Evolutionary conservation across 768 basidiomycete genomes (phyloP).

Genomic region (Atractiella rhizophila): DNA sequence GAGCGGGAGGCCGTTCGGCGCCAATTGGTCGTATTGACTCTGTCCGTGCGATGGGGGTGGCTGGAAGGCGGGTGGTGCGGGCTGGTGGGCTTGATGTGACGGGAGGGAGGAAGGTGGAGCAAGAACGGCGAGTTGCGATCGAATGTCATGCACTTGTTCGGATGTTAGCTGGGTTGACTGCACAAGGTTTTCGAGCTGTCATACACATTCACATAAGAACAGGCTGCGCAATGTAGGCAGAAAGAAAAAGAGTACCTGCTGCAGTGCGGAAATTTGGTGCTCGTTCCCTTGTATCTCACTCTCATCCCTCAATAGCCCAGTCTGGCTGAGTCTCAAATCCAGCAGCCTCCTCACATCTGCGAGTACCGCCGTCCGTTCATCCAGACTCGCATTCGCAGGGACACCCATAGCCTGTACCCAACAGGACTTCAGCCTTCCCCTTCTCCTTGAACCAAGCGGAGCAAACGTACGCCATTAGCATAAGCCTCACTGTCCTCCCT

Average conservation of each 20-base stretch:
- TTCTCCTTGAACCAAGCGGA: too few species aligned
- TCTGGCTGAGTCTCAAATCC: constrained; percentile 3
- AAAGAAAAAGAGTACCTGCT: constrained; percentile 32
- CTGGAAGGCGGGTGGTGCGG: constrained; percentile 12
- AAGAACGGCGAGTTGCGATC: constrained; percentile 19
- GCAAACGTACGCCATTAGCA: constrained; percentile 11
- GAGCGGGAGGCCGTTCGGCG: too few species aligned
- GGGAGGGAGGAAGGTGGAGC: constrained; percentile 6
- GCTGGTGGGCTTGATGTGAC: not conserved
- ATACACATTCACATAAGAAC: not conserved
- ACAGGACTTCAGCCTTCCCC: too few species aligned
- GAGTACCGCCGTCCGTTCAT: constrained; percentile 13
- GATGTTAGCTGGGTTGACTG: constrained; percentile 34
- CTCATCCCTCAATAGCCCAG: constrained; percentile 41
- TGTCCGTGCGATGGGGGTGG: too few species aligned
- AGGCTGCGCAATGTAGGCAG: not conserved
- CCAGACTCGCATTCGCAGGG: not conserved
- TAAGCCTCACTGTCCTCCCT: constrained; percentile 41
- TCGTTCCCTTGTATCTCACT: constrained; percentile 32
- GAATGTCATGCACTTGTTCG: constrained; percentile 21
- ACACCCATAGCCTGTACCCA: too few species aligned
- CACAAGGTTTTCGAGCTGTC: constrained; percentile 19
- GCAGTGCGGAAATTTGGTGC: constrained; percentile 49
- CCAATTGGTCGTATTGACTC: too few species aligned
- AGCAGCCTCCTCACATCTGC: constrained; percentile 13